phyloP scores from a whole-genome alignment of 1,284 basidiomycete genomes.

The Cystobasidium slooffiae region DNA sequence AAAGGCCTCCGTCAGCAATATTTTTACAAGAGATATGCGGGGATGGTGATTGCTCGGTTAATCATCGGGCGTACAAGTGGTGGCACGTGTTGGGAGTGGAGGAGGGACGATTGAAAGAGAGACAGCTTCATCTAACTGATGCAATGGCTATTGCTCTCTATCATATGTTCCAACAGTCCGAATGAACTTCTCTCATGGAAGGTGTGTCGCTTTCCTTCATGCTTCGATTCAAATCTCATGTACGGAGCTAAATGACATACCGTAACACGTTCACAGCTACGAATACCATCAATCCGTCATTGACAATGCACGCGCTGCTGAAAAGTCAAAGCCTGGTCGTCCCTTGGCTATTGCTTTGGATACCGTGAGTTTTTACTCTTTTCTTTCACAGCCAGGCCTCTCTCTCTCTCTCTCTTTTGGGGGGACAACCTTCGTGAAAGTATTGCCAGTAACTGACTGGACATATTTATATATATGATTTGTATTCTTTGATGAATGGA shows the following conservation, averaged over 20 bases:
- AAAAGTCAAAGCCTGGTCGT: conserved; percentile 72
- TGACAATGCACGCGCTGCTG: conserved; percentile 88
- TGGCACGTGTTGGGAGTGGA: background rate
- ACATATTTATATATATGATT: conserved; percentile 28
- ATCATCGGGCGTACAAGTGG: background rate
- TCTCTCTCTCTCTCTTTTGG: background rate
- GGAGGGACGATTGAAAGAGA: background rate
- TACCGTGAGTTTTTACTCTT: conserved; percentile 66
- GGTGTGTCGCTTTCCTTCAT: conserved; percentile 22
- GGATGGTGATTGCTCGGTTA: background rate
- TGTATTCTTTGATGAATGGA: background rate
- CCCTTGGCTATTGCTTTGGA: conserved; percentile 98
- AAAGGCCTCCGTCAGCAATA: no score
- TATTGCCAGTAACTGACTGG: conserved; percentile 38
- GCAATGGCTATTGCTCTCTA: no score
- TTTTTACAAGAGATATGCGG: no score
- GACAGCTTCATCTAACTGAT: background rate
- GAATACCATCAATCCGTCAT: conserved; percentile 97
- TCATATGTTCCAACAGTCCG: conserved; percentile 35
- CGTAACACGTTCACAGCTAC: no score
- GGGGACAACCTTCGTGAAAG: conserved; percentile 23
- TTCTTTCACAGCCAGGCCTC: conserved; percentile 1
- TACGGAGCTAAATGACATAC: no score
- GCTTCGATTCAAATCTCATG: no score
- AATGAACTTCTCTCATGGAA: conserved; percentile 47